Percentiles rank a stretch among this genome's conserved stretches.
phyloP scores from a whole-genome alignment of 441 rosid species.

The Brassica balearica region DNA sequence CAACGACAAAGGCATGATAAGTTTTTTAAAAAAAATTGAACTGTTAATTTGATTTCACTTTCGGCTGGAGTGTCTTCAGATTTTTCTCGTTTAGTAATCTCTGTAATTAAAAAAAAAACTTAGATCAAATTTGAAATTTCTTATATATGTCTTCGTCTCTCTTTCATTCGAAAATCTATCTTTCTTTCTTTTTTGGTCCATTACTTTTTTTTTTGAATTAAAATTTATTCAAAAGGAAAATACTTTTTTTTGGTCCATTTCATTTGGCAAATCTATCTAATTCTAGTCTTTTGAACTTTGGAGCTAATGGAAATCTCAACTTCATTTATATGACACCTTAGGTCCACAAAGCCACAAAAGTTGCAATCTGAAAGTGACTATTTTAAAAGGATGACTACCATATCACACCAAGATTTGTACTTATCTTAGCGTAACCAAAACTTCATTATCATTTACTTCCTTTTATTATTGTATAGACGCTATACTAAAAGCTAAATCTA shows the following conservation, averaged over 20 bases:
- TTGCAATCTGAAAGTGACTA: constrained; percentile 34
- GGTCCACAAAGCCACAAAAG: constrained; percentile 32
- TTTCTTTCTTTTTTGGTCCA: too few species aligned
- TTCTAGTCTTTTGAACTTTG: constrained; percentile 16
- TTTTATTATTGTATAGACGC: constrained; percentile 1
- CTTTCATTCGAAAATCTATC: background rate
- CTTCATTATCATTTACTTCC: constrained; percentile 19
- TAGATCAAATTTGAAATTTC: constrained; percentile 2
- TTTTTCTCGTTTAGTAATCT: background rate
- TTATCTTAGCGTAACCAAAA: constrained; percentile 25
- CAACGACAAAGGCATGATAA: constrained; percentile 7
- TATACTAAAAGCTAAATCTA: background rate
- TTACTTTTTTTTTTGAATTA: too few species aligned
- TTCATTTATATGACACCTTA: background rate
- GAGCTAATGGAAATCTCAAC: constrained; percentile 8
- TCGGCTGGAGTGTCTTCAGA: background rate
- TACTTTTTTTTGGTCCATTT: background rate
- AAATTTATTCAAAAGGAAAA: too few species aligned
- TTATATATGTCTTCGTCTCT: background rate
- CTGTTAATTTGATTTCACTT: background rate
- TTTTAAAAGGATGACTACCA: constrained; percentile 13
- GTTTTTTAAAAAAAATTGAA: background rate
- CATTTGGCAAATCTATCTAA: background rate
- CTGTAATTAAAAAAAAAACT: background rate
- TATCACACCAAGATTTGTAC: constrained; percentile 29